Evolutionary conservation across 2,329 filamentous ascomycete species (phyloP).

Genomic region (Epichloe gansuensis): DNA sequence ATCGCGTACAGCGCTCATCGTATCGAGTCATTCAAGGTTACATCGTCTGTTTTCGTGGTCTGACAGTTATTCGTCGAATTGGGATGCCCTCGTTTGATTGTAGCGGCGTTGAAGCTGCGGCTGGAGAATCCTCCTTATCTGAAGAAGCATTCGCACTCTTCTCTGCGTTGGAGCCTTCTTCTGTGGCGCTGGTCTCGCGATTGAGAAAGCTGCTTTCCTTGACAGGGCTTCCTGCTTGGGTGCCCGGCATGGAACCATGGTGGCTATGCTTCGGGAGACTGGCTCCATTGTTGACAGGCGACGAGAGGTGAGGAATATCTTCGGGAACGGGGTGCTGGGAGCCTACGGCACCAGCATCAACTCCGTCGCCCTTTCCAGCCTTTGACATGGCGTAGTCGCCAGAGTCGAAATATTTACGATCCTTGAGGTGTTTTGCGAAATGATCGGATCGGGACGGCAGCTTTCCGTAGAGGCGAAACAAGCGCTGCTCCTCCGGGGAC

Average conservation of each 20-base stretch:
- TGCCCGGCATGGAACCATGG: constrained; percentile 30
- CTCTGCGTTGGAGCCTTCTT: constrained; percentile 29
- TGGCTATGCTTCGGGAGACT: constrained; percentile 22
- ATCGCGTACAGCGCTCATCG: neutral
- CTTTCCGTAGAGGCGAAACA: constrained; percentile 96
- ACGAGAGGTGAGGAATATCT: constrained; percentile 82
- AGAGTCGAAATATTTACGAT: constrained; percentile 97
- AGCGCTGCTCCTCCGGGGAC: constrained; percentile 85
- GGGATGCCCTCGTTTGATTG: constrained; percentile 37
- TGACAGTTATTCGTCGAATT: constrained; percentile 43
- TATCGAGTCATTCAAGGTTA: neutral
- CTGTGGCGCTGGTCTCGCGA: constrained; percentile 55
- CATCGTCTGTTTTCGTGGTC: neutral
- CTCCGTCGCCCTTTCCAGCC: constrained; percentile 89
- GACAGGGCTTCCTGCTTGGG: constrained; percentile 63
- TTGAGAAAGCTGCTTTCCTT: constrained; percentile 86
- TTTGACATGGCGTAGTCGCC: constrained; percentile 95
- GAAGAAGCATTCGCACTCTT: constrained; percentile 4
- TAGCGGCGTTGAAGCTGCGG: constrained; percentile 9
- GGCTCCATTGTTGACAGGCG: constrained; percentile 36
- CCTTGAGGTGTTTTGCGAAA: constrained; percentile 96
- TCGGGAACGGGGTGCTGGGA: constrained; percentile 90
- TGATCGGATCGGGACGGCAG: constrained; percentile 92
- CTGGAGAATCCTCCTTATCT: constrained; percentile 29
- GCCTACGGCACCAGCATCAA: constrained; percentile 86